phyloP scores from a whole-genome alignment of 805 yeast genomes.

The Wickerhamiella shivajii region DNA sequence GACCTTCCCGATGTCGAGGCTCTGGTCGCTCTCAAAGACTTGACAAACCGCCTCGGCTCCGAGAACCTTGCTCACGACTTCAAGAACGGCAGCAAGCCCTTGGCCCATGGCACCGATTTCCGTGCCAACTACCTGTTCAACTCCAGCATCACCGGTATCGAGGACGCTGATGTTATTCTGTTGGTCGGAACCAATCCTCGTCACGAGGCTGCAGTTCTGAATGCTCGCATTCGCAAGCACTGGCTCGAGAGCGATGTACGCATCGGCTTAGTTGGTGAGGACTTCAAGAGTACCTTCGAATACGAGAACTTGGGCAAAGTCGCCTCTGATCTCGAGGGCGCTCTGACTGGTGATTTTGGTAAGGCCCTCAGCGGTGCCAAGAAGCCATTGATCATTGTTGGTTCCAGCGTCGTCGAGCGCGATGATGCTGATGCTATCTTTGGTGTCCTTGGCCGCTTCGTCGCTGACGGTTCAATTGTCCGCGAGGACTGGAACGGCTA shows the following conservation, averaged over 20 bases:
- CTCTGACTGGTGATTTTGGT: conserved; percentile 57
- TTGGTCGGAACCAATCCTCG: conserved; percentile 80
- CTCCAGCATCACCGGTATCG: conserved; percentile 64
- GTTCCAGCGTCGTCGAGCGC: conserved; percentile 62
- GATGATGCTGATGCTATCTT: conserved; percentile 48
- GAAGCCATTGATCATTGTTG: conserved; percentile 66
- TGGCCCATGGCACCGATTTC: conserved; percentile 54
- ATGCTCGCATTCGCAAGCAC: conserved; percentile 66
- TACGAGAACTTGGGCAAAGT: conserved; percentile 48
- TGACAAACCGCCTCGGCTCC: conserved; percentile 60
- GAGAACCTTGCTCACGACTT: conserved; percentile 69
- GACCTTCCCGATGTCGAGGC: conserved; percentile 73
- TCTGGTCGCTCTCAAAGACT: conserved; percentile 67
- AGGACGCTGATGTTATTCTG: conserved; percentile 67
- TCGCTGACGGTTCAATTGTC: conserved; percentile 43
- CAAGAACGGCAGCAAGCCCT: conserved; percentile 39
- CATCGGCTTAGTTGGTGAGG: conserved; percentile 58
- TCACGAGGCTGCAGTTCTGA: conserved; percentile 78
- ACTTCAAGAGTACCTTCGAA: conserved; percentile 63
- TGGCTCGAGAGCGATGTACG: conserved; percentile 58
- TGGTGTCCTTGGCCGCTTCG: conserved; percentile 40
- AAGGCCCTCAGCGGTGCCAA: conserved; percentile 48
- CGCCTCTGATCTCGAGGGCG: conserved; percentile 40
- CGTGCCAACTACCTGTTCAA: conserved; percentile 72
- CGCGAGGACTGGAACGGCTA: conserved; percentile 70